phyloP scores from a whole-genome alignment of 2,329 filamentous ascomycete species.

The Penicillium sp. region DNA sequence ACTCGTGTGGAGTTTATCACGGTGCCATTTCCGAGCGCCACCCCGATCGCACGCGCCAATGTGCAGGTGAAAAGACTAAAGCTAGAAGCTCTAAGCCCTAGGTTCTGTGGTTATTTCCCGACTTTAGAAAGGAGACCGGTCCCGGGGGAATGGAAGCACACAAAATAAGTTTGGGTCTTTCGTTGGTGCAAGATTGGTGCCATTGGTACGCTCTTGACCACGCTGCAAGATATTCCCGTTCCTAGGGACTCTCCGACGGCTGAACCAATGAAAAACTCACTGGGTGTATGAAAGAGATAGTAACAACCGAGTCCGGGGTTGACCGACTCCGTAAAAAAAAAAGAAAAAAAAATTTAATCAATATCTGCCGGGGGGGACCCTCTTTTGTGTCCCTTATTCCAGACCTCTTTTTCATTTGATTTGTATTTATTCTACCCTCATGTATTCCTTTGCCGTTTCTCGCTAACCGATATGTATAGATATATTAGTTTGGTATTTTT shows the following conservation, averaged over 20 bases:
- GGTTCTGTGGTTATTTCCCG: background rate
- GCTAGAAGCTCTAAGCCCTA: background rate
- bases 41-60: conserved; percentile 12
- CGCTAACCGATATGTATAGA: background rate
- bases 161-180: background rate
- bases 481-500: background rate
- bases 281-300: background rate
- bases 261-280: background rate
- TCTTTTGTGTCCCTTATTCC: background rate
- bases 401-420: background rate
- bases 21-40: conserved; percentile 11
- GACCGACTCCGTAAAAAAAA: too few relatives aligned
- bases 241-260: background rate
- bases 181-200: background rate
- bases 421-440: background rate
- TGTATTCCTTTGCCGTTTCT: background rate
- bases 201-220: background rate
- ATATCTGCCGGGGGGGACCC: background rate
- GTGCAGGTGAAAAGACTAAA: background rate
- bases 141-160: conserved; percentile 1
- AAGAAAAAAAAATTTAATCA: background rate
- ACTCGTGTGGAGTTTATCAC: conserved; percentile 5
- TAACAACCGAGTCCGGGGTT: background rate
- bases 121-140: background rate
- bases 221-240: background rate